A percentile compares a stretch with the other conserved stretches of the same genome.
Conservation (phyloP, 2,329 filamentous ascomycete species). For the Endothia cerciana region DNA sequence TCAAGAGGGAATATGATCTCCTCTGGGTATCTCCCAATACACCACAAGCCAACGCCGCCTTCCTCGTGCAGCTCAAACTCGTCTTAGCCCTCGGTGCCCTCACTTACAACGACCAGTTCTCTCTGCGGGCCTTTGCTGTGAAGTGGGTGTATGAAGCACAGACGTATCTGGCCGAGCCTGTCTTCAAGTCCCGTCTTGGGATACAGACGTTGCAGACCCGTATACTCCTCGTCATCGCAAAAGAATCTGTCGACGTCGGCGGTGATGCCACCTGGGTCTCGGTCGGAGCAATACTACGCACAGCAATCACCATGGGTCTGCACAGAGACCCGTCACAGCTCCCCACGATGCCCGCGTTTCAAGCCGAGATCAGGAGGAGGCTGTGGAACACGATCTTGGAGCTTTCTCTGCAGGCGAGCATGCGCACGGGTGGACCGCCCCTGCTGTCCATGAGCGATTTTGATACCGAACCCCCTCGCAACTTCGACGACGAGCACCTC, state of each 20-base stretch:
- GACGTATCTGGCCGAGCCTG: conserved; percentile 51
- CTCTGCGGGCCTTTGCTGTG: conserved; percentile 46
- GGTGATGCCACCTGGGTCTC: conserved; percentile 58
- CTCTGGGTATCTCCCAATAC: conserved; percentile 49
- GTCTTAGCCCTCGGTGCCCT: conserved; percentile 56
- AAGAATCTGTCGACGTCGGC: conserved; percentile 50
- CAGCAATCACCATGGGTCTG: conserved; percentile 53
- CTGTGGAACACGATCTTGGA: conserved; percentile 62
- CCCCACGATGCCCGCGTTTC: conserved; percentile 49
- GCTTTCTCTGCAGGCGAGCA: conserved; percentile 54
- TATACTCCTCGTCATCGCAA: conserved; percentile 55
- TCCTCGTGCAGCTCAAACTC: conserved; percentile 58
- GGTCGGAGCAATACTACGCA: conserved; percentile 53
- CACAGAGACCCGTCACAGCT: conserved; percentile 60
- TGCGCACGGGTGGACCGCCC: conserved; percentile 56
- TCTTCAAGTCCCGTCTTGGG: conserved; percentile 54
- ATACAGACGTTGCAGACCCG: conserved; percentile 55
- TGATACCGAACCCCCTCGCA: conserved; percentile 53
- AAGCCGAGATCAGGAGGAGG: conserved; percentile 57
- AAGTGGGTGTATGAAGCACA: conserved; percentile 59
- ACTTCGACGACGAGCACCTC: conserved; percentile 57
- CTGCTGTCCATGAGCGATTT: conserved; percentile 51
- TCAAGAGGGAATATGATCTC: conserved; percentile 55
- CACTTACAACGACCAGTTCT: conserved; percentile 50
- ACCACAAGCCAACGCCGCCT: conserved; percentile 43